Base-by-base conservation (phyloP, 768 basidiomycete genomes). In the Pleurotus eryngii region DNA sequence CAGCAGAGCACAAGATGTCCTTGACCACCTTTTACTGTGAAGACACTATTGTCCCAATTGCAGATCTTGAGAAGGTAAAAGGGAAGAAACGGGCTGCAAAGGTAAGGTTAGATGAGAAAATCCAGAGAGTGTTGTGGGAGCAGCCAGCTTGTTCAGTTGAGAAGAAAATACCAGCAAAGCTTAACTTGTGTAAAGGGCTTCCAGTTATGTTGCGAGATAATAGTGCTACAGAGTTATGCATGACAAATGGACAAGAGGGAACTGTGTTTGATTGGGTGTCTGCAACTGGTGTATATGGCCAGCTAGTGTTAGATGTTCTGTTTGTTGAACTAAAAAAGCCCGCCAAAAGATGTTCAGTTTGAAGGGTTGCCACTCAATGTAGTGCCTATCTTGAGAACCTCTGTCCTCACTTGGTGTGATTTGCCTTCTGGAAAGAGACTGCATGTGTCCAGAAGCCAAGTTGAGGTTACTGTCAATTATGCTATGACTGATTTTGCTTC, bases 401-500 rank as follows among this genome's bases (percentile, higher is more conserved):
- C 24, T 3, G 56, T 26, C 1, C 53, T 8, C 3, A 62, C 60
- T n/a, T 40, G 20, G 9, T 62, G 61, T 48, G 15, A 9, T 5
- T 14, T 63, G 55, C 59, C 56, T 3, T 58, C 62, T 56, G 69
- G 65, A 53, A 27, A 15, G 2, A 17, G 9, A 0, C 17, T 70
- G 0, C 46, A 20, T 5, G 50, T 74, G 9, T 49, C 53, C 8
- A 11, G 67, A 7, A 51, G 59, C 5, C 72, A 73, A 57, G 64
- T 70, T 2, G 56, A 64, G 8, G 49, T 71, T 1, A 24, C 67
- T 1, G 55, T 61, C 1, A 72, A 70, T 55, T 73, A 71, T 59
- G 62, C 69, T 12, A 71, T 72, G 69, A 73, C 72, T 2, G 72
- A 71, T 53, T 73, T 68, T 60, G 60, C 66, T 4, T 70, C 69